Percentiles rank a stretch among this genome's conserved stretches.
Conservation (phyloP, 805 yeast genomes). For the Jamesozyma spencerorum region DNA sequence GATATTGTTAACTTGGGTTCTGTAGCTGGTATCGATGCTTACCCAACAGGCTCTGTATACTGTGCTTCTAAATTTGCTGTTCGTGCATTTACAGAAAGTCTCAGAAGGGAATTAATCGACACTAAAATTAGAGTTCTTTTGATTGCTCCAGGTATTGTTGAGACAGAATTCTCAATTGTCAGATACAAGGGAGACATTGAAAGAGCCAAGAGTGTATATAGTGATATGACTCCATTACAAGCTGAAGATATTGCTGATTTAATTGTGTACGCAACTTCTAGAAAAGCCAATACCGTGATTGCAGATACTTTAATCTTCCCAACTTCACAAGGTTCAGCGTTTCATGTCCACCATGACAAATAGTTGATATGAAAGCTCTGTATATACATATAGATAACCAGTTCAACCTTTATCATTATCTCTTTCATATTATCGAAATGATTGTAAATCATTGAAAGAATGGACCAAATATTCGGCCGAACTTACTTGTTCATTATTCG, state of each 20-base stretch:
- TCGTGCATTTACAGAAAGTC: conserved; percentile 58
- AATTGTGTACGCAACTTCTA: conserved; percentile 48
- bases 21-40: conserved; percentile 70
- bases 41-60: conserved; percentile 71
- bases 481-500: no score
- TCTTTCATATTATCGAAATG: no score
- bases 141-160: conserved; percentile 62
- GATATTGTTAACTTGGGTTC: conserved; percentile 71
- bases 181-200: conserved; percentile 50
- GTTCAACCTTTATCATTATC: no score
- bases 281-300: conserved; percentile 50
- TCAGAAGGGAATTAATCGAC: conserved; percentile 66
- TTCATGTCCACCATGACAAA: conserved; percentile 44
- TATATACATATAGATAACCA: no score
- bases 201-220: conserved; percentile 47
- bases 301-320: conserved; percentile 80
- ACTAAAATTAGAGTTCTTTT: conserved; percentile 61
- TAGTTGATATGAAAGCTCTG: no score
- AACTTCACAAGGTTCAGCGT: conserved; percentile 73
- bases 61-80: conserved; percentile 71
- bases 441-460: no score
- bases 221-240: conserved; percentile 44
- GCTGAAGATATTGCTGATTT: conserved; percentile 56
- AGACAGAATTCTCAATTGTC: conserved; percentile 55
- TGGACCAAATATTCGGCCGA: no score